Evolutionary conservation across 2,329 filamentous ascomycete species (phyloP).

Genomic region (Macrophomina phaseolina): DNA sequence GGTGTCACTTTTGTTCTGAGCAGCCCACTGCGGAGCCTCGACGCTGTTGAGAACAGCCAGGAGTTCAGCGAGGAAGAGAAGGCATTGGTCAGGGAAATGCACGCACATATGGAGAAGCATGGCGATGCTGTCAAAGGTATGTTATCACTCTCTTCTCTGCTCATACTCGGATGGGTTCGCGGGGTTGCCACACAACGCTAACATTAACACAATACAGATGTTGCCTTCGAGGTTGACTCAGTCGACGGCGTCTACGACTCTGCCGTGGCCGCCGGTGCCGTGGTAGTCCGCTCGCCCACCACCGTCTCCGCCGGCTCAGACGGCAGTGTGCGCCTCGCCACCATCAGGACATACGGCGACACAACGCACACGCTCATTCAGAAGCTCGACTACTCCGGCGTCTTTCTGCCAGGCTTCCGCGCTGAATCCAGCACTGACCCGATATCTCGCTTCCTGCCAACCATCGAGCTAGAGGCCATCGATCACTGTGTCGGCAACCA

Average conservation of each 20-base stretch:
- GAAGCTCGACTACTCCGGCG: slow-evolving; percentile 70
- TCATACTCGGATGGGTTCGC: too few relatives aligned
- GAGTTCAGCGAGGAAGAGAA: slow-evolving; percentile 61
- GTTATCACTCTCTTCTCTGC: neutral
- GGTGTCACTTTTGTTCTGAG: slow-evolving; percentile 82
- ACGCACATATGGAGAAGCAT: slow-evolving; percentile 82
- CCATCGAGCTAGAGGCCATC: slow-evolving; percentile 73
- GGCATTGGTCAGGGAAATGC: slow-evolving; percentile 72
- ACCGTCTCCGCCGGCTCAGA: slow-evolving; percentile 59
- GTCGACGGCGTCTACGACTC: slow-evolving; percentile 78
- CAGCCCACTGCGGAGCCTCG: slow-evolving; percentile 69
- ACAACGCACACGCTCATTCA: slow-evolving; percentile 92
- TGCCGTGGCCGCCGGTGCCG: slow-evolving; percentile 70
- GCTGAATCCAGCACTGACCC: slow-evolving; percentile 56
- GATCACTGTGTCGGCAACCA: slow-evolving; percentile 99
- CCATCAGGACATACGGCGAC: slow-evolving; percentile 91
- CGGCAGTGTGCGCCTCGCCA: slow-evolving; percentile 74
- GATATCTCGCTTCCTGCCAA: slow-evolving; percentile 60
- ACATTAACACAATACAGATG: slow-evolving; percentile 59
- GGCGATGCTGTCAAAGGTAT: slow-evolving; percentile 83
- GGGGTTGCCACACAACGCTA: too few relatives aligned
- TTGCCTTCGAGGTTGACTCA: slow-evolving; percentile 92
- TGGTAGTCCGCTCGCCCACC: slow-evolving; percentile 66
- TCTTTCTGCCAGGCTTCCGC: slow-evolving; percentile 84
- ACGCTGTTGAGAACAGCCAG: slow-evolving; percentile 34